phyloP scores from a whole-genome alignment of 371 early-diverging fungal genomes.

The Blakeslea trispora region DNA sequence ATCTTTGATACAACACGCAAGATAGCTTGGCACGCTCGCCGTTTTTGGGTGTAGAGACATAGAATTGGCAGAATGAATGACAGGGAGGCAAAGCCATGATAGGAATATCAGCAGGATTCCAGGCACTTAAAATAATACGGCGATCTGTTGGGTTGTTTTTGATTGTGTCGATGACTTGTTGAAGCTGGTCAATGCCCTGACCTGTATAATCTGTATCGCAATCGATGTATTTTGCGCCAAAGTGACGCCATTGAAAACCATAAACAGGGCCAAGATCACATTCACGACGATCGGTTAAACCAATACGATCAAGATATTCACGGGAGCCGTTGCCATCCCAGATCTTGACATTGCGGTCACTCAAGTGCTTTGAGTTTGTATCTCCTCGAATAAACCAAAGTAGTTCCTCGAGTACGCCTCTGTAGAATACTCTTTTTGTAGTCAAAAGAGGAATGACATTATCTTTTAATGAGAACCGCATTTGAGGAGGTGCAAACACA shows the following conservation, averaged over 20 bases:
- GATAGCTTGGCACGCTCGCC: constrained; percentile 67
- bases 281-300: constrained; percentile 78
- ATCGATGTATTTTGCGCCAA: constrained; percentile 94
- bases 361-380: constrained; percentile 84
- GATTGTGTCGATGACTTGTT: constrained; percentile 87
- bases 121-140: constrained; percentile 95
- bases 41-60: constrained; percentile 68
- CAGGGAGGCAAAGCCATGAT: constrained; percentile 97
- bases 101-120: constrained; percentile 93
- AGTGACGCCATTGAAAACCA: constrained; percentile 99
- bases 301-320: constrained; percentile 87
- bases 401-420: constrained; percentile 95
- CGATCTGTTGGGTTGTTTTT: constrained; percentile 89
- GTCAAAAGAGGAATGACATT: constrained; percentile 93
- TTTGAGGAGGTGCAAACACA: constrained; percentile 91
- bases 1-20: constrained; percentile 98
- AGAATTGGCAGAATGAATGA: constrained; percentile 95
- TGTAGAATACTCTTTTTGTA: constrained; percentile 94
- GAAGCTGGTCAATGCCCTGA: constrained; percentile 96
- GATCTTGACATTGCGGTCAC: constrained; percentile 89
- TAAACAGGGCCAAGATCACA: constrained; percentile 99
- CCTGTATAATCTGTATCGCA: constrained; percentile 92
- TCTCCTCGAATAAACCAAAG: constrained; percentile 97
- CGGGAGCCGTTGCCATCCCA: constrained; percentile 99
- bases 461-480: constrained; percentile 87